phyloP scores from a whole-genome alignment of 2,329 filamentous ascomycete species.

The Microdochium paspali region DNA sequence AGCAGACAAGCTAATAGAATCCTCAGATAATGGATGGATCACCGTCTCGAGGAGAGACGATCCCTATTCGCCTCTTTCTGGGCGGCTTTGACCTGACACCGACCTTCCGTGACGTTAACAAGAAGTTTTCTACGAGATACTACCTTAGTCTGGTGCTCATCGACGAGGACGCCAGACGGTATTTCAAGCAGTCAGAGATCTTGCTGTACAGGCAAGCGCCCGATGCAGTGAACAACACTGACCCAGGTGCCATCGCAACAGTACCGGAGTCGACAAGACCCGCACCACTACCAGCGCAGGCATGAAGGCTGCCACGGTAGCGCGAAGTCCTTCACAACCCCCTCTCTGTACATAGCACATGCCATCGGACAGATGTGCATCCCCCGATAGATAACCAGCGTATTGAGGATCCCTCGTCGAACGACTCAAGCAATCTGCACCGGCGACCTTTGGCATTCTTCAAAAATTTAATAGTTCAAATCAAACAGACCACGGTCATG shows the following conservation, averaged over 20 bases:
- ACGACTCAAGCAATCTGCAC: too few species aligned
- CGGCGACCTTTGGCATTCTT: too few species aligned
- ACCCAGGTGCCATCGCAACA: constrained; percentile 34
- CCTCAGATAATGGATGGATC: constrained; percentile 93
- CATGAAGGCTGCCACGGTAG: constrained; percentile 5
- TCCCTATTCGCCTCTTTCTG: constrained; percentile 92
- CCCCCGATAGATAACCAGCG: too few species aligned
- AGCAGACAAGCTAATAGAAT: constrained; percentile 3
- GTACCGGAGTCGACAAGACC: constrained; percentile 22
- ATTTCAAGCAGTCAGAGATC: constrained; percentile 99
- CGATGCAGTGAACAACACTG: constrained; percentile 35
- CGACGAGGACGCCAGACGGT: constrained; percentile 91
- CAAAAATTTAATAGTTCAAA: too few species aligned
- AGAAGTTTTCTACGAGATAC: constrained; percentile 98
- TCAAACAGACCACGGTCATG: too few species aligned
- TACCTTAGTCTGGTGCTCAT: constrained; percentile 94
- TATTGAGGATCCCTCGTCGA: too few species aligned
- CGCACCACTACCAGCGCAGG: constrained; percentile 13
- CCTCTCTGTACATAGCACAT: too few species aligned
- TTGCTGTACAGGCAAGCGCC: constrained; percentile 82
- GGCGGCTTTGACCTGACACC: constrained; percentile 96
- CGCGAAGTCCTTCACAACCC: too few species aligned
- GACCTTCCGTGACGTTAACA: constrained; percentile 98
- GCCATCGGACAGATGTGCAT: constrained; percentile 1
- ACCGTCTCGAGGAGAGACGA: constrained; percentile 89